These are phyloP conservation scores for Nitzschia sp. DNA, from an alignment of 108 stramenopile genomes.

Conservation along the genomic window DNA sequence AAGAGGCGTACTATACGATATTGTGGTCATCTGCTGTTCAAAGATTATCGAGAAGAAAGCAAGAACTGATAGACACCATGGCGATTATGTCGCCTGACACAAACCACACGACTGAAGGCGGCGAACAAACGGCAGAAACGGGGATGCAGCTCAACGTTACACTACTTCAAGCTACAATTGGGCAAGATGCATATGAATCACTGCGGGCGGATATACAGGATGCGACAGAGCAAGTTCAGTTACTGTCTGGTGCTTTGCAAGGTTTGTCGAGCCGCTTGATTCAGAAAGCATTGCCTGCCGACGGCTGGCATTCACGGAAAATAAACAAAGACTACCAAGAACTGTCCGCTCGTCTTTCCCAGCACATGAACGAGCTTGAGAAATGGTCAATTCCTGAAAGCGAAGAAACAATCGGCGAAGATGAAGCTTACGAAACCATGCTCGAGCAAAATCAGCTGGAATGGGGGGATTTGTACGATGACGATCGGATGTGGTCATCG, in stretches of 20 bases:
- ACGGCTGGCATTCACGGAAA: constrained; percentile 41
- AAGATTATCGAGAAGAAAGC: constrained; percentile 32
- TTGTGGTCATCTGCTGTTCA: constrained; percentile 48
- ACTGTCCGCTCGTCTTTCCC: constrained; percentile 31
- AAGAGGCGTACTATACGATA: constrained; percentile 53
- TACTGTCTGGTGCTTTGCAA: constrained; percentile 21
- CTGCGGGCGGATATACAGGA: constrained; percentile 15
- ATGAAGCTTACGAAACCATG: constrained; percentile 24
- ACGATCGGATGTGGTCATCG: constrained; percentile 10
- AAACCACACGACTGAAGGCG: no score
- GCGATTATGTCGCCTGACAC: no score
- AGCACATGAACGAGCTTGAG: constrained; percentile 45
- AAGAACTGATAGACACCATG: constrained; percentile 10
- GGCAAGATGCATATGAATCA: neutral
- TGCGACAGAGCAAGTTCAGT: constrained; percentile 24
- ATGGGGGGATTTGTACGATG: constrained; percentile 23
- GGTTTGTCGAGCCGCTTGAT: constrained; percentile 33
- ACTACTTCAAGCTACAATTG: neutral
- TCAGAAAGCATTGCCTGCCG: constrained; percentile 36
- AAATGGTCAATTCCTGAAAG: constrained; percentile 26
- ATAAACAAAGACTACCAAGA: constrained; percentile 35
- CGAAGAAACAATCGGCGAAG: neutral
- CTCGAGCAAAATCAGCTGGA: constrained; percentile 10
- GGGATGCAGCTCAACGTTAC: neutral
- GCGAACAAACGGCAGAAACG: neutral